Evolutionary conservation across 768 basidiomycete species (phyloP), one percentile per base, ranked within the genome.

Genomic region (Amanita brunnescens): DNA sequence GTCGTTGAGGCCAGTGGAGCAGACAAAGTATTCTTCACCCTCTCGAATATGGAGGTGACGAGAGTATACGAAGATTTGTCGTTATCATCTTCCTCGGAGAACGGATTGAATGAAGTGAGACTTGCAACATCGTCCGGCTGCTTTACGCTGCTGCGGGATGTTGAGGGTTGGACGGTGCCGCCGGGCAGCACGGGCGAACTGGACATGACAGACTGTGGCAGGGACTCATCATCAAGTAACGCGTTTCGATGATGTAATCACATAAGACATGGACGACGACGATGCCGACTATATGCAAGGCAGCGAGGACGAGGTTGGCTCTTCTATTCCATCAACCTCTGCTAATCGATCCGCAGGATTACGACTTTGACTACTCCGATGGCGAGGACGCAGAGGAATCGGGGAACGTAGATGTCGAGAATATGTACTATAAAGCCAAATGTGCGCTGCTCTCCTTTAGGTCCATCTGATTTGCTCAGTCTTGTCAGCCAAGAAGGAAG

Each of bases 381-480:
- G 85, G 80, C 46, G 91, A 88, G 32, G 88, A 88, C 24, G 88
- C 78, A 24, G 81, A 90, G 51, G 87, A 87, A 58, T 76, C 81
- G 1, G 87, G 79, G 44, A 88, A 81, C 48, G 87, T 82, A 21
- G 94, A 96, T 68, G 82, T 96, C 40, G 96, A 99, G 72, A 99
- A 99, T 63, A 82, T 93, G 80, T 99, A 99, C 70, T 98, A 98
- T 66, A 87, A 85, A 44, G 96, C 96, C 9, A 99, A 99, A 68
- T 84, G 95, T 97, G 57, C 47, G 85, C 67, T 21, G 39, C 44
- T 50, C 21, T 54, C 37, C 3, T 38, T 30, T 47, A 40, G 47
- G 23, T 33, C 16, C 20, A 6, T 44, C 54, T 45, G 53, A 49
- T 52, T 51, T 9, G 7, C 54, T n/a, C 51, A 47, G n/a, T 41